A percentile compares a stretch with the other conserved stretches of the same genome.
These are phyloP conservation scores for Ogataea minuta DNA, from an alignment of 805 yeast genomes.

Conservation along the genomic window DNA sequence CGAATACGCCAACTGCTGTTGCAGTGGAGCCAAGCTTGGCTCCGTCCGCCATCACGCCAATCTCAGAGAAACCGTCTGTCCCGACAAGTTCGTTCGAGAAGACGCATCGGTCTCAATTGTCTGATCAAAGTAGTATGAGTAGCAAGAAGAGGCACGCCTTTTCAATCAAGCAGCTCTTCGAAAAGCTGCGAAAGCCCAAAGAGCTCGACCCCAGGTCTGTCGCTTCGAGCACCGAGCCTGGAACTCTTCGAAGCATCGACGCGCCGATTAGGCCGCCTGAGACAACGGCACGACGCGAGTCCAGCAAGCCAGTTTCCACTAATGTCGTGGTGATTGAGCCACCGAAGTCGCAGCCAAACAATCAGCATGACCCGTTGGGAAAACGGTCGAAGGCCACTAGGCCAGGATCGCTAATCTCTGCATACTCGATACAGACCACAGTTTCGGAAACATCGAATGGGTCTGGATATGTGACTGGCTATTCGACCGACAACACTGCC, in stretches of 20 bases:
- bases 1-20: background rate
- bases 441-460: slow-evolving; percentile 52
- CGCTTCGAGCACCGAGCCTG: background rate
- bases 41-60: background rate
- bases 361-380: slow-evolving; percentile 18
- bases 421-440: slow-evolving; percentile 47
- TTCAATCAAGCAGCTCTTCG: slow-evolving; percentile 14
- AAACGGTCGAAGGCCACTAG: slow-evolving; percentile 32
- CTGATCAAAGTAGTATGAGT: slow-evolving; percentile 4
- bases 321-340: slow-evolving; percentile 23
- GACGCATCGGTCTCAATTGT: background rate
- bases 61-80: background rate
- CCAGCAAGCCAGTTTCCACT: slow-evolving; percentile 7
- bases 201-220: slow-evolving; percentile 2
- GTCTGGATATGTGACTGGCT: slow-evolving; percentile 37
- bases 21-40: background rate
- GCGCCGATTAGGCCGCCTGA: background rate
- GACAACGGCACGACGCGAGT: background rate
- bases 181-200: slow-evolving; percentile 11
- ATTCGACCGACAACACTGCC: slow-evolving; percentile 32
- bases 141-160: slow-evolving; percentile 7
- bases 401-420: slow-evolving; percentile 53
- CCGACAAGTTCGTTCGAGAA: too few species aligned
- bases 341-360: slow-evolving; percentile 9
- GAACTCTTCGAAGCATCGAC: background rate